Conservation (phyloP, 2,329 filamentous ascomycete genomes). For the Huntiella omanensis region DNA sequence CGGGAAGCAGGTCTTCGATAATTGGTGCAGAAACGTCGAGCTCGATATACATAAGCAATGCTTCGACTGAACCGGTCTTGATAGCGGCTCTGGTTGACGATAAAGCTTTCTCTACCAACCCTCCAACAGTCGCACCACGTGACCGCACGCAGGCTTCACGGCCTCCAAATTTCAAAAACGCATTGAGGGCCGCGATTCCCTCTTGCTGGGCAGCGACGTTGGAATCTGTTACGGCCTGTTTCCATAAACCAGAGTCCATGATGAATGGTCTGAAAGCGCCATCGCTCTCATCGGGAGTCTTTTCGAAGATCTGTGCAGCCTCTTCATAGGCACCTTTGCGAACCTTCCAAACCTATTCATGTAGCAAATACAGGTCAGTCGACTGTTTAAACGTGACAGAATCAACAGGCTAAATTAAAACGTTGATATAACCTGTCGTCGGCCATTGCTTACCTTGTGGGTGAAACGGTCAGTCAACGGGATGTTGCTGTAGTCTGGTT, state of each 20-base stretch:
- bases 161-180: slow-evolving; percentile 83
- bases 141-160: slow-evolving; percentile 62
- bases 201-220: slow-evolving; percentile 96
- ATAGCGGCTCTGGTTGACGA: slow-evolving; percentile 73
- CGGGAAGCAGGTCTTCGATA: slow-evolving; percentile 74
- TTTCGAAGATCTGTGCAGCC: slow-evolving; percentile 68
- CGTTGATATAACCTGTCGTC: background rate
- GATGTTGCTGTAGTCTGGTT: slow-evolving; percentile 63
- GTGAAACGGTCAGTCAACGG: slow-evolving; percentile 63
- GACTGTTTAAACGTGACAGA: background rate
- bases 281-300: slow-evolving; percentile 68
- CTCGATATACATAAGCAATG: slow-evolving; percentile 74
- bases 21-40: slow-evolving; percentile 70
- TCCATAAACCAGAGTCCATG: slow-evolving; percentile 73
- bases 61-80: slow-evolving; percentile 73
- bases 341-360: slow-evolving; percentile 74
- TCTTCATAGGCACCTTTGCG: slow-evolving; percentile 91
- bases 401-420: background rate
- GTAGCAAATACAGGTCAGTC: background rate
- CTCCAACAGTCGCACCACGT: slow-evolving; percentile 51
- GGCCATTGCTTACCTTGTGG: slow-evolving; percentile 44
- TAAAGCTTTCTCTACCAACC: slow-evolving; percentile 82
- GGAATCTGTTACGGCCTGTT: slow-evolving; percentile 77
- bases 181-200: slow-evolving; percentile 68
- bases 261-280: slow-evolving; percentile 75